phyloP scores from a whole-genome alignment of 331 rosid species.

The Malus hybrid region DNA sequence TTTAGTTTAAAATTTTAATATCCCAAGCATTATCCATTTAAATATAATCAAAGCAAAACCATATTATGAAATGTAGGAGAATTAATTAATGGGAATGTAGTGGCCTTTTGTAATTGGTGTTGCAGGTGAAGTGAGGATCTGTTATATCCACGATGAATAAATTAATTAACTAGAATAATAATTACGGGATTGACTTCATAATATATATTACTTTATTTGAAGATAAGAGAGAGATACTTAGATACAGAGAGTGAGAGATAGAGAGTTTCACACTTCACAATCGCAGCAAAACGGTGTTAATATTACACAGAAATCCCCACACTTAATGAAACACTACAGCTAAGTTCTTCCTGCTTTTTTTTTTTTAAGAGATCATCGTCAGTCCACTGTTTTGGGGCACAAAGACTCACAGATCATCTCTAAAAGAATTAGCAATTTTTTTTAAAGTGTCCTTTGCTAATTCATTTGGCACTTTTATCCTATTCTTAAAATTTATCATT shows the following conservation, averaged over 20 bases:
- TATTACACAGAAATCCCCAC: background rate
- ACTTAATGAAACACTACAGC: too few relatives aligned
- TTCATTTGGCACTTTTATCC: too few relatives aligned
- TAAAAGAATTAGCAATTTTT: too few relatives aligned
- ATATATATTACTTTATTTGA: background rate
- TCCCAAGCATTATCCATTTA: too few relatives aligned
- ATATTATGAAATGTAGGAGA: background rate
- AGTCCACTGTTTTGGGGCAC: too few relatives aligned
- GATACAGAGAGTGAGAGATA: background rate
- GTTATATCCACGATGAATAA: background rate
- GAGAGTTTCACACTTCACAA: background rate
- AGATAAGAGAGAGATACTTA: background rate
- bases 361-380: too few relatives aligned
- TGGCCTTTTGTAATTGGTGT: background rate
- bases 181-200: background rate
- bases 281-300: background rate
- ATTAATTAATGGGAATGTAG: background rate
- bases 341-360: too few relatives aligned
- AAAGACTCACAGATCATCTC: too few relatives aligned
- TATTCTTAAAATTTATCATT: too few relatives aligned
- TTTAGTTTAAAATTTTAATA: fast-evolving
- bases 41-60: background rate
- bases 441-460: too few relatives aligned
- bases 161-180: background rate
- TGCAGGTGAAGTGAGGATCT: background rate